Base-by-base conservation (phyloP, 495 filamentous ascomycete species). In the Penicillium cosmopolitanum region DNA sequence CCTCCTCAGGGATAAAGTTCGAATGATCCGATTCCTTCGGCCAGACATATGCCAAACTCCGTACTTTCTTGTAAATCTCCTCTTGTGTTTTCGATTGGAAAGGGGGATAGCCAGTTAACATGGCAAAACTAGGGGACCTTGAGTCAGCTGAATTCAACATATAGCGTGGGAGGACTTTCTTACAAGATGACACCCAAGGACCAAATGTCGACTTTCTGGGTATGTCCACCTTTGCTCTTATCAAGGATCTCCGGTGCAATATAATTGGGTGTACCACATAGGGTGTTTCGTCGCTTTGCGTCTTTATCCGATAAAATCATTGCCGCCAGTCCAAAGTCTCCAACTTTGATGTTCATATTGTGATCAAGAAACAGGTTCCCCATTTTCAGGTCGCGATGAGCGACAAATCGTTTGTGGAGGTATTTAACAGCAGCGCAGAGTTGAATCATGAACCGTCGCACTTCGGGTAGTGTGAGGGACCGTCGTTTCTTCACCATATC, bases 211-310 rank as follows among this genome's bases (percentile, higher is more conserved):
- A 99, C 95, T 68, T 90, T 89, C 57, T 95, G 90, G 48, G 91
- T 92, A 71, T 97, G 93, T 4, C 93, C 93, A 28, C 89, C 89
- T 68, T 90, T 93, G 55, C 74, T 80, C 63, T 72, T 70, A 51
- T 89, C 88, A 53, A 97, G 82, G 58, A 99, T 93, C 71, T 99
- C 95, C 2, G 95, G 95, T 0, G 96, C 96, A 71, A 99, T 96
- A 73, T 99, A 99, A 71, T 98, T 98, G 2, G 96, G 96, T 12
- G 96, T 98, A 33, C 96, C 96, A 63, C 96, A 99, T 50, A 99
- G 80, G 0, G 96, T 99, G 38, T 87, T 96, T 65, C 96, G 86
- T 66, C 89, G 82, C 63, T 87, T 85, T 74, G 90, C 89, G 60
- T 96, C 93, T 68, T 86, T 91, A 56, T 91, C 88, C 2, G 92